These are phyloP conservation scores for Dactylellina drechsleri DNA, from an alignment of 2,329 filamentous ascomycete genomes.

Conservation along the genomic window DNA sequence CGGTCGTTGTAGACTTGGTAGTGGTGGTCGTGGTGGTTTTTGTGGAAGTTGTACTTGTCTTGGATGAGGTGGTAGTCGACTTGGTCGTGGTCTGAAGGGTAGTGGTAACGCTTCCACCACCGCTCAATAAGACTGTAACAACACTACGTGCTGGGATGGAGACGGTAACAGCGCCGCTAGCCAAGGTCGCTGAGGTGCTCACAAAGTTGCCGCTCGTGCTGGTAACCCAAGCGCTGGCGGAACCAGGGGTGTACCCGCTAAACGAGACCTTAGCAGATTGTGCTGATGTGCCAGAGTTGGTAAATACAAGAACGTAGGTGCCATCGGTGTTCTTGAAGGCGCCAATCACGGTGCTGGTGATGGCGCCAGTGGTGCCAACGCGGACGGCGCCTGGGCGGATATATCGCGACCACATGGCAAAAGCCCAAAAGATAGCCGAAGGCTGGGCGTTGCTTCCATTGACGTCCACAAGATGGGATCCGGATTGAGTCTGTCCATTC, in stretches of 20 bases:
- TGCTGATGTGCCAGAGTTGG: conserved; percentile 59
- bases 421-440: conserved; percentile 62
- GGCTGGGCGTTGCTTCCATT: conserved; percentile 59
- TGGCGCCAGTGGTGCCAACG: conserved; percentile 59
- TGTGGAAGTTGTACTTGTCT: conserved; percentile 56
- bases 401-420: conserved; percentile 62
- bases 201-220: conserved; percentile 28
- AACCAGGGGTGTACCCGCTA: conserved; percentile 34
- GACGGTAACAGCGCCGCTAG: conserved; percentile 37
- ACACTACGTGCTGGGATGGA: conserved; percentile 36
- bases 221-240: conserved; percentile 36
- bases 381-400: conserved; percentile 62
- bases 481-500: conserved; percentile 59
- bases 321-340: conserved; percentile 60
- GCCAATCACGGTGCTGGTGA: conserved; percentile 47
- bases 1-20: neutral
- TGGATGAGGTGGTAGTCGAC: conserved; percentile 55
- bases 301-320: conserved; percentile 61
- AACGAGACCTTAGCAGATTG: conserved; percentile 56
- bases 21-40: conserved; percentile 49
- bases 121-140: conserved; percentile 37
- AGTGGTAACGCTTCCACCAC: conserved; percentile 22
- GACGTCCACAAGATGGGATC: conserved; percentile 60
- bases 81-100: conserved; percentile 46
- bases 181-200: conserved; percentile 22